Evolutionary conservation across 2,329 filamentous ascomycete genomes (phyloP).

Genomic region (Davidsoniella australis): DNA sequence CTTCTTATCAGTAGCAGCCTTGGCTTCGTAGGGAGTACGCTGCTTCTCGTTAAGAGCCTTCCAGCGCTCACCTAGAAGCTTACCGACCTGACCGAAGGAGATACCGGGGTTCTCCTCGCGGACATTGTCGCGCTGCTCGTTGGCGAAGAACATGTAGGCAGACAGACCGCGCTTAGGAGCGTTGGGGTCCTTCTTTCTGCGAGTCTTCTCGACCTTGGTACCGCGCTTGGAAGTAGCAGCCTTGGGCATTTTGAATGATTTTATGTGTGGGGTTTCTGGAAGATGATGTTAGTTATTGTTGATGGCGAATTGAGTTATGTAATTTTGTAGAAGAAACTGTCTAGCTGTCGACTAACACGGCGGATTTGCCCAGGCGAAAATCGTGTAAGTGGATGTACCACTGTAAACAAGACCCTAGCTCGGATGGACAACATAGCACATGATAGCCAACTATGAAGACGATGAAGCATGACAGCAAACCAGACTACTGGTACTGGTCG

Average conservation of each 20-base stretch:
- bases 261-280: background rate
- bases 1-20: slow-evolving; percentile 96
- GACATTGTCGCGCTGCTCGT: slow-evolving; percentile 95
- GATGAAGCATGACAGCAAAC: too few relatives aligned
- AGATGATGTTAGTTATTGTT: background rate
- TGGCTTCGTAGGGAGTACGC: slow-evolving; percentile 84
- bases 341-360: background rate
- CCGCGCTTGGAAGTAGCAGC: slow-evolving; percentile 34
- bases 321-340: background rate
- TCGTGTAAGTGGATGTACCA: slow-evolving; percentile 8
- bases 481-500: too few relatives aligned
- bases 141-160: slow-evolving; percentile 99
- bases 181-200: slow-evolving; percentile 67
- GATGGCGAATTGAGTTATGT: background rate
- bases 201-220: slow-evolving; percentile 37
- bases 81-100: slow-evolving; percentile 94
- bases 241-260: slow-evolving; percentile 37
- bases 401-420: background rate
- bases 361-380: background rate
- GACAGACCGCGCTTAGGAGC: slow-evolving; percentile 98
- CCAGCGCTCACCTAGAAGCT: slow-evolving; percentile 96
- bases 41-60: slow-evolving; percentile 92
- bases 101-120: slow-evolving; percentile 97
- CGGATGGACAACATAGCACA: too few relatives aligned
- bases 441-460: too few relatives aligned